Evolutionary conservation across 371 early-diverging fungal species (phyloP), one percentile per base, ranked within the genome.

Genomic region (Apophysomyces trapeziformis): DNA sequence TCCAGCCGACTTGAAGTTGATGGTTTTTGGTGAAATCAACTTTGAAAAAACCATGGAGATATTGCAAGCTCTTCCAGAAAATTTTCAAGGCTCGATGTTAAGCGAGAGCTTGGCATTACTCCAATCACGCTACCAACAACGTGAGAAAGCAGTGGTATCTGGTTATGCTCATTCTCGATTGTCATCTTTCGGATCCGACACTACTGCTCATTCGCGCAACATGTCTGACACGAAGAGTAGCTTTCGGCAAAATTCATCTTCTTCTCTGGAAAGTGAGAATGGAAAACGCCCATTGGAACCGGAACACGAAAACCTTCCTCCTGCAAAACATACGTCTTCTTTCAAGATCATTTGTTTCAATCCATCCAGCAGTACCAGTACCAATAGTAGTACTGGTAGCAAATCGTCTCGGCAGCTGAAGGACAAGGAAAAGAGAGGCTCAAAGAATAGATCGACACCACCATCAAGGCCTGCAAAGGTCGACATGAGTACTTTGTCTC

Each of bases 11-110:
- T 41, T 63, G 1, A 76, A 76, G 35, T 60, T 54, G 18, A 66
- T 62, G 12, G 63, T 67, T 26, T 58, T 70, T 36, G 75, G 64
- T 58, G 72, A 65, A 45, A 63, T 70, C 46, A 54, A 38, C 32
- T 67, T 67, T 57, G 67, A 67, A 41, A 50, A 57, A 38, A 67
- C 62, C 12, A 56, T 65, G 54, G 32, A 36, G n/a, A 18, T 58
- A 7, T 11, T 58, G 39, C 18, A 39, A 14, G 39, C 4, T 11
- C 58, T 58, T 39, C 58, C 58, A 13, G 12, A 58, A 14, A 14
- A 32, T 35, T 58, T 36, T 18, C 37, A 18, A 2, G 58, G 58
- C 16, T 65, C 66, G 4, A 59, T 60, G 66, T 50, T 65, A 14
- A 26, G 60, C 5, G 47, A 46, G 26, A 65, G 60, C 4, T 39